phyloP scores from a whole-genome alignment of 176 grass and related monocot species.

The Tuctoria greenei region DNA sequence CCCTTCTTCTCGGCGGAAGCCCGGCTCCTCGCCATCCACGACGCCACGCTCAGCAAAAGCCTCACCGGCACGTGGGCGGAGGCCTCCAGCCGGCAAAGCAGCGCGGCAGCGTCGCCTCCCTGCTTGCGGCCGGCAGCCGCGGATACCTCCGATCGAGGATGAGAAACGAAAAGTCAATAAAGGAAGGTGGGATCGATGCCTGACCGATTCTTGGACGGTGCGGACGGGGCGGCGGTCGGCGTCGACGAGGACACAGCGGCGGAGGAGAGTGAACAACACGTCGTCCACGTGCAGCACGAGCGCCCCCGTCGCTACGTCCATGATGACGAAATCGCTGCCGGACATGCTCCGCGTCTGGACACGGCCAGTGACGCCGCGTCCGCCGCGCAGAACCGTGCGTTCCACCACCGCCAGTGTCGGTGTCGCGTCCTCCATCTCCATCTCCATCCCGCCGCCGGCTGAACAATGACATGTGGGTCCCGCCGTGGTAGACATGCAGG shows the following conservation, averaged over 20 bases:
- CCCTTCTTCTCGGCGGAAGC: slow-evolving; percentile 45
- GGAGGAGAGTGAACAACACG: slow-evolving; percentile 14
- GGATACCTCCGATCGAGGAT: no score
- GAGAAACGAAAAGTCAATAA: no score
- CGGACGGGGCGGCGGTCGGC: slow-evolving; percentile 13
- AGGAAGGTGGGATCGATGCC: not conserved
- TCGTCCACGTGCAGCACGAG: slow-evolving; percentile 27
- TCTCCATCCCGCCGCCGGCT: no score
- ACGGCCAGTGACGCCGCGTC: slow-evolving; percentile 4
- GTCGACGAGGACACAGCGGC: slow-evolving; percentile 28
- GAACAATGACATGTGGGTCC: no score
- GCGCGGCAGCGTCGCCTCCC: not conserved
- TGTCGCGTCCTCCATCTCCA: slow-evolving; percentile 16
- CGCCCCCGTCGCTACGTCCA: not conserved
- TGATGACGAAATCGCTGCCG: slow-evolving; percentile 6
- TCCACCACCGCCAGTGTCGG: slow-evolving; percentile 37
- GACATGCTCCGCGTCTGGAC: slow-evolving; percentile 22
- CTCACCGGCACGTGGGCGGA: slow-evolving; percentile 44
- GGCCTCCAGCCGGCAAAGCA: slow-evolving; percentile 45
- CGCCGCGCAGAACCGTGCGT: slow-evolving; percentile 20
- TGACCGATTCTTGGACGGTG: slow-evolving; percentile 33
- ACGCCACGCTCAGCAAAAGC: slow-evolving; percentile 37
- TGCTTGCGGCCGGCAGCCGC: no score
- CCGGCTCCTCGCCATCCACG: slow-evolving; percentile 47
- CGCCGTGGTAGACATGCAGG: no score